Percentiles rank a stretch among this genome's conserved stretches.
Conservation (phyloP, 2,329 filamentous ascomycete species). For the Exophiala sp. region DNA sequence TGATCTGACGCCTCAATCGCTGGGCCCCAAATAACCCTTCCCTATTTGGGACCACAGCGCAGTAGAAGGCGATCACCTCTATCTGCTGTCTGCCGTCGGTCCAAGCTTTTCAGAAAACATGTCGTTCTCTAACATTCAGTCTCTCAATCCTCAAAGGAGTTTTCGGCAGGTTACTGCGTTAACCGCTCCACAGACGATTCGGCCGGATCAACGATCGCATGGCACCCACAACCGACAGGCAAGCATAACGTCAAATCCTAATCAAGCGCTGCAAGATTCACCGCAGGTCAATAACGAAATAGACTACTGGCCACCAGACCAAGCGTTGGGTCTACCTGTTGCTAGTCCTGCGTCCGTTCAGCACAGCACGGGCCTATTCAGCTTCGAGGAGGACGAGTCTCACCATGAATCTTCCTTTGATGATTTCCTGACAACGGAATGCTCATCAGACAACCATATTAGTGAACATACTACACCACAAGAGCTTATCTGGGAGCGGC, state of each 20-base stretch:
- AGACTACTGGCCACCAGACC: conserved; percentile 1
- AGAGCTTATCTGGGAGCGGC: conserved; percentile 24
- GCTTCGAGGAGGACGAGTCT: conserved; percentile 17
- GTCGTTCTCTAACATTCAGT: conserved; percentile 10
- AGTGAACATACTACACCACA: conserved; percentile 28
- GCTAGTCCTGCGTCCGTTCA: conserved; percentile 10
- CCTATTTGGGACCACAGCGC: conserved; percentile 7
- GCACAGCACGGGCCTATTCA: conserved; percentile 5
- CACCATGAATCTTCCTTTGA: conserved; percentile 22
- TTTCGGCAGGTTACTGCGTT: conserved; percentile 11
- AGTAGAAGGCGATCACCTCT: conserved; percentile 7
- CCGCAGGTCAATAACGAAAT: conserved; percentile 4
- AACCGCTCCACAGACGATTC: conserved; percentile 2
- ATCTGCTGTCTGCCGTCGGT: background rate
- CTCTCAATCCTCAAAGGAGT: conserved; percentile 1
- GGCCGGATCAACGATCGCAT: conserved; percentile 4
- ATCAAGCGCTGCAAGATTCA: conserved; percentile 1
- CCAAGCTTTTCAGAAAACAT: conserved; percentile 6
- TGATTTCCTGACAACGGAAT: conserved; percentile 23
- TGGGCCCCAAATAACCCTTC: conserved; percentile 10
- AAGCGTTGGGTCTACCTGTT: conserved; percentile 2
- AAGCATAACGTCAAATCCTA: conserved; percentile 23
- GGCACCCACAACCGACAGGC: conserved; percentile 11
- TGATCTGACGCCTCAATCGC: conserved; percentile 12
- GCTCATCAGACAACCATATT: conserved; percentile 23